Evolutionary conservation across 208 protist species (phyloP), one percentile per base, ranked within the genome.

Genomic region (Leishmania tarentolae): DNA sequence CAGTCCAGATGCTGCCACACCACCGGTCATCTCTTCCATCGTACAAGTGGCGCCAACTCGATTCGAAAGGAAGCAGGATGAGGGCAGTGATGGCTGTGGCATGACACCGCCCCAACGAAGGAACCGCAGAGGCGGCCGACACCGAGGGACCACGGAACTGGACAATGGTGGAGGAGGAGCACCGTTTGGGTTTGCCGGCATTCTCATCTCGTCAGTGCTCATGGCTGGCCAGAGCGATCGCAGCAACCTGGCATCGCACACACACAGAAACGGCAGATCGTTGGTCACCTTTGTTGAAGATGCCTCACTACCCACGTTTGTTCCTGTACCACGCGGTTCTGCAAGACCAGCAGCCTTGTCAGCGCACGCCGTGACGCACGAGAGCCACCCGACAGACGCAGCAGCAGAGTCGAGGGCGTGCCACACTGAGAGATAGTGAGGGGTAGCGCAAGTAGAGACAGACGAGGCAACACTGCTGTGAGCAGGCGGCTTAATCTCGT

Each of bases 181-280:
- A 28, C n/a, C 3, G n/a, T 28, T 68, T 28, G 17, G 47, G 3
- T 35, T 50, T 44, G 37, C 31, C 35, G 69, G 37, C 21, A 53
- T 31, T 53, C 53, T 5, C 44, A 52, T 73, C 46, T 53, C 69
- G 24, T 56, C 31, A 7, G 35, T n/a, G 7, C n/a, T 19, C 11
- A 15, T 50, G 57, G 37, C 70, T 28, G 68, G 76, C 81, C 81
- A 84, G 40, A 80, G 42, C 13, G 59, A 19, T 9, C 50, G 75
- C 42, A 84, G 35, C 35, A 84, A 46, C 7, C 37, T 37, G n/a
- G 46, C 68, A 66, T 84, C 76, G 69, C 81, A 76, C 35, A 80
- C 69, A n/a, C 42, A 42, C 13, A 84, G 68, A 53, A 52, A 47
- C n/a, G 75, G 31, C 13, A 76, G 17, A 47, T n/a, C 24, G 59